A percentile compares a stretch with the other conserved stretches of the same genome.
Conservation (phyloP, 2,329 filamentous ascomycete species). For the Dothistroma septosporum region DNA sequence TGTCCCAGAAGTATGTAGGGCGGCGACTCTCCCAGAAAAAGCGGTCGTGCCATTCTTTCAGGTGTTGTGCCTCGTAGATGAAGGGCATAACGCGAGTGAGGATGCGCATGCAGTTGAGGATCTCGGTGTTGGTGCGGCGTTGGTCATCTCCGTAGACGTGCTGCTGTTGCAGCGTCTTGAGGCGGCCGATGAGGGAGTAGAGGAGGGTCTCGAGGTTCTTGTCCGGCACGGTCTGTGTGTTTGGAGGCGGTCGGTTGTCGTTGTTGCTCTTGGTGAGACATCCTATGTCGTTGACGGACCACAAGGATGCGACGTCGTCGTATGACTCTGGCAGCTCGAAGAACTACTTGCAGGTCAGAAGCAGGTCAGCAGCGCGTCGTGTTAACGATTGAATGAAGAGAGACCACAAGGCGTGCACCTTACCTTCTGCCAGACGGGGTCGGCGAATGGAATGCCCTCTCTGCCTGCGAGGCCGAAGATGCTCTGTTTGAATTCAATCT, state of each 20-base stretch:
- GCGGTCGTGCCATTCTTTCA: conserved; percentile 80
- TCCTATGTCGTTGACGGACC: conserved; percentile 61
- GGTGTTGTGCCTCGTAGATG: conserved; percentile 80
- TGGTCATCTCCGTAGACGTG: conserved; percentile 54
- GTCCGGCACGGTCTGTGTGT: conserved; percentile 41
- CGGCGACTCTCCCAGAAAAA: conserved; percentile 72
- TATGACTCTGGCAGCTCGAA: conserved; percentile 95
- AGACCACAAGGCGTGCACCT: conserved; percentile 31
- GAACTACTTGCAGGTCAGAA: conserved; percentile 56
- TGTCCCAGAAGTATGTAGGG: conserved; percentile 28
- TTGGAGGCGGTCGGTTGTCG: conserved; percentile 74
- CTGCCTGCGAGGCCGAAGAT: conserved; percentile 96
- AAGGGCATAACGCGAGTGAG: conserved; percentile 86
- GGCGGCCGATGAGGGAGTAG: conserved; percentile 29
- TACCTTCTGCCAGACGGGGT: conserved; percentile 90
- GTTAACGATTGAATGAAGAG: background rate
- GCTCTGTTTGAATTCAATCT: conserved; percentile 97
- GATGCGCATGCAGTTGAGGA: conserved; percentile 91
- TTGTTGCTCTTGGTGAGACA: conserved; percentile 36
- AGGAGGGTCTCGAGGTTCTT: conserved; percentile 35
- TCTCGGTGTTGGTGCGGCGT: conserved; percentile 75
- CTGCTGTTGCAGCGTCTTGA: conserved; percentile 23
- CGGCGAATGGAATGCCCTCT: conserved; percentile 77
- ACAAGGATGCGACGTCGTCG: conserved; percentile 95
- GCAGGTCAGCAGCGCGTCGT: background rate